phyloP scores from a whole-genome alignment of 495 filamentous ascomycete species.

The Aspergillus campestris region DNA sequence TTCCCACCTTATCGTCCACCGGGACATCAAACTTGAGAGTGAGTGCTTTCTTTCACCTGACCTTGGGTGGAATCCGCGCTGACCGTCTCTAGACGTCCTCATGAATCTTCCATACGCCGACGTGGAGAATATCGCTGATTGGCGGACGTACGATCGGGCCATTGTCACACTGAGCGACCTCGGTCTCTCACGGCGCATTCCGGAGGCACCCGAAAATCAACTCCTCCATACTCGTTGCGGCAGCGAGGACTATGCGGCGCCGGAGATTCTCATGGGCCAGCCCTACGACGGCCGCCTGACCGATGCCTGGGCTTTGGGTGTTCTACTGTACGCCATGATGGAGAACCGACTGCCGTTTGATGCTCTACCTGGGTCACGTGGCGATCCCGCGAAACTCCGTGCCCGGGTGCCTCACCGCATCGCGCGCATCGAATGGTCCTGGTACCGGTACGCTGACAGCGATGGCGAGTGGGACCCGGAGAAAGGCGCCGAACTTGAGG shows the following conservation, averaged over 20 bases:
- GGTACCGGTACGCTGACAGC: slow-evolving; percentile 71
- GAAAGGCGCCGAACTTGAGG: slow-evolving; percentile 54
- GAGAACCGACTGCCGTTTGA: slow-evolving; percentile 91
- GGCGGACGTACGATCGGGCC: slow-evolving; percentile 65
- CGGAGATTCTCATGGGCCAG: slow-evolving; percentile 91
- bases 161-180: slow-evolving; percentile 86
- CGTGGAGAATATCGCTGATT: slow-evolving; percentile 47
- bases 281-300: slow-evolving; percentile 88
- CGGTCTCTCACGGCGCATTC: slow-evolving; percentile 77
- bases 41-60: slow-evolving; percentile 25
- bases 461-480: slow-evolving; percentile 61
- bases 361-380: slow-evolving; percentile 62
- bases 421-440: slow-evolving; percentile 87
- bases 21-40: slow-evolving; percentile 98
- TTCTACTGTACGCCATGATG: slow-evolving; percentile 86
- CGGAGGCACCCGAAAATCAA: slow-evolving; percentile 57
- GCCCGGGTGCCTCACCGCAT: slow-evolving; percentile 85
- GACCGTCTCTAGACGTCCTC: slow-evolving; percentile 60
- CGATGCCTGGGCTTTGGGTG: slow-evolving; percentile 92
- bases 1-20: slow-evolving; percentile 76
- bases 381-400: slow-evolving; percentile 59
- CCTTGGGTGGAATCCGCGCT: not conserved
- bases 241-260: slow-evolving; percentile 93
- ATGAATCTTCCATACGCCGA: slow-evolving; percentile 63
- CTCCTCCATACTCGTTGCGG: slow-evolving; percentile 85